phyloP scores from a whole-genome alignment of 169 alveolate genomes.

The Cryptosporidium meleagridis region DNA sequence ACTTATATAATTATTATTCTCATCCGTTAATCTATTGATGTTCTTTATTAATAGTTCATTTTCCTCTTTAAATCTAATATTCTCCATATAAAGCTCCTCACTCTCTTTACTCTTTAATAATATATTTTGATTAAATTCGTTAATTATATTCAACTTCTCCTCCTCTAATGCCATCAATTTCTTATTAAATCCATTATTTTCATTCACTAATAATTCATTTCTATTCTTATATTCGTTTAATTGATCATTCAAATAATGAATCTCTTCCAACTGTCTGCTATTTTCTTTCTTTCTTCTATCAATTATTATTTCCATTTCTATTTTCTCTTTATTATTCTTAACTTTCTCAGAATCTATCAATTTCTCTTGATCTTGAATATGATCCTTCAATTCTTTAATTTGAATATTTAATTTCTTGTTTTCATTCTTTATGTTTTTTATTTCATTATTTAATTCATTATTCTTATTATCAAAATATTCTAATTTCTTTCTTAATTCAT shows the following conservation, averaged over 20 bases:
- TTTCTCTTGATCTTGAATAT: background rate
- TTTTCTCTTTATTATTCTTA: slow-evolving; percentile 18
- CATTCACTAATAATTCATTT: background rate
- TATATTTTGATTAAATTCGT: slow-evolving; percentile 29
- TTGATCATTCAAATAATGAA: slow-evolving; percentile 14
- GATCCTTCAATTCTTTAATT: slow-evolving; percentile 11
- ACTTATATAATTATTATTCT: slow-evolving; percentile 22
- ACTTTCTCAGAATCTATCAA: slow-evolving; percentile 1
- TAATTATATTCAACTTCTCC: background rate
- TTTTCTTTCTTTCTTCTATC: slow-evolving; percentile 30
- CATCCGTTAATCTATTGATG: slow-evolving; percentile 21
- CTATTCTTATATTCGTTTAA: background rate
- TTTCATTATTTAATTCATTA: background rate
- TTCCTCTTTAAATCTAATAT: slow-evolving; percentile 17
- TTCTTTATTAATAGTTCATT: slow-evolving; percentile 4
- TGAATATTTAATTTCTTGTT: background rate
- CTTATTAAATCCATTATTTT: slow-evolving; percentile 18
- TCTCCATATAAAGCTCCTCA: slow-evolving; percentile 34
- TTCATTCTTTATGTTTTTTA: background rate
- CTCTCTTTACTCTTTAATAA: slow-evolving; percentile 20
- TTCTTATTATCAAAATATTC: slow-evolving; percentile 28
- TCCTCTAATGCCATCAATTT: background rate
- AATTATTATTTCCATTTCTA: slow-evolving; percentile 35
- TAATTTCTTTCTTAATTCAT: slow-evolving; percentile 34
- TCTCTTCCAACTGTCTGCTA: slow-evolving; percentile 34